phyloP scores from a whole-genome alignment of 345 rosid species.

The Corchorus olitorius region DNA sequence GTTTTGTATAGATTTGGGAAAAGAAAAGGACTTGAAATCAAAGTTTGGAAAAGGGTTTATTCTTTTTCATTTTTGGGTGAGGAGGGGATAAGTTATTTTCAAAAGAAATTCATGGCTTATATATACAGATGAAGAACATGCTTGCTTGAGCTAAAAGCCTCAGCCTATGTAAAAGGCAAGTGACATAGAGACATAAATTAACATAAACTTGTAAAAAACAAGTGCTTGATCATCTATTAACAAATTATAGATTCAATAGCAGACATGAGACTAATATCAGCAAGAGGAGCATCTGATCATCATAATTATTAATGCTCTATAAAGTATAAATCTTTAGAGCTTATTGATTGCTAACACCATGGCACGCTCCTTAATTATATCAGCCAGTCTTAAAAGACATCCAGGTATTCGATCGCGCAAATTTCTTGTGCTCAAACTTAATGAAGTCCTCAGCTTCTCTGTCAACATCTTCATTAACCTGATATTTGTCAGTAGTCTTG shows the following conservation, averaged over 20 bases:
- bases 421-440: slow-evolving; percentile 56
- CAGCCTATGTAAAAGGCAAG: neutral
- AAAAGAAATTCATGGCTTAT: neutral
- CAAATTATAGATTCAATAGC: neutral
- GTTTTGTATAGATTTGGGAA: slow-evolving; percentile 2
- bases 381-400: slow-evolving; percentile 16
- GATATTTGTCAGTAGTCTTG: too few relatives aligned
- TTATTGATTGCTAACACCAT: neutral
- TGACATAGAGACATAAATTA: too few relatives aligned
- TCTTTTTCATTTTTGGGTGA: neutral
- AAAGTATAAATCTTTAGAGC: neutral
- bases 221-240: neutral
- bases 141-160: neutral
- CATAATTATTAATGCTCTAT: neutral
- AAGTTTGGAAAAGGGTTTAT: neutral
- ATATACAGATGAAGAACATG: neutral
- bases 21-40: neutral
- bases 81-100: neutral
- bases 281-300: neutral
- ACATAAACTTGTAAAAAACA: neutral
- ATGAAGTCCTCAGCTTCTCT: slow-evolving; percentile 69
- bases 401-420: slow-evolving; percentile 26
- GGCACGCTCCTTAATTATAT: neutral
- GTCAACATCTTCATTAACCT: slow-evolving; percentile 41
- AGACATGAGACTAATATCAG: neutral